A percentile compares a stretch with the other conserved stretches of the same genome.
Evolutionary conservation across 2,329 filamentous ascomycete species (phyloP).

Genomic region (Scedosporium aurantiacum): DNA sequence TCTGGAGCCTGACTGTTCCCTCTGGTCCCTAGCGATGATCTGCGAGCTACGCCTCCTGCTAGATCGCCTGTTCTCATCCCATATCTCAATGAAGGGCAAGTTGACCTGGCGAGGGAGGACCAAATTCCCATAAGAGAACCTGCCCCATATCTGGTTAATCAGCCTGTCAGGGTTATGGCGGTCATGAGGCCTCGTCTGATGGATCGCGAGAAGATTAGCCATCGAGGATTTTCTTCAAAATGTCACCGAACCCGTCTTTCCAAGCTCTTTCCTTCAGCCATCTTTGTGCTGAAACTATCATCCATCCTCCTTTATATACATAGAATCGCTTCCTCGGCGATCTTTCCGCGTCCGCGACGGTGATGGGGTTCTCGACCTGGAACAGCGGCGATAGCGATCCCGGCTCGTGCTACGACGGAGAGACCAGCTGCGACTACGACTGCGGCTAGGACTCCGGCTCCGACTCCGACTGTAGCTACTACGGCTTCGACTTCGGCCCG

Average conservation of each 20-base stretch:
- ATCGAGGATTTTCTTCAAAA: too few relatives aligned
- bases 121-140: too few relatives aligned
- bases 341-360: background rate
- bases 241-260: background rate
- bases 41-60: too few relatives aligned
- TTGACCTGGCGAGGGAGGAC: too few relatives aligned
- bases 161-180: too few relatives aligned
- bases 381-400: conserved; percentile 9
- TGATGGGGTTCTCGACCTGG: conserved; percentile 3
- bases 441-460: conserved; percentile 11
- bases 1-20: too few relatives aligned
- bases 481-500: conserved; percentile 14
- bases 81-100: too few relatives aligned
- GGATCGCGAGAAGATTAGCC: too few relatives aligned
- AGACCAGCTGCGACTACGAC: conserved; percentile 14
- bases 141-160: too few relatives aligned
- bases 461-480: conserved; percentile 17
- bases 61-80: too few relatives aligned
- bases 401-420: conserved; percentile 9
- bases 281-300: background rate
- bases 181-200: too few relatives aligned
- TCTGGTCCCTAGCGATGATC: too few relatives aligned
- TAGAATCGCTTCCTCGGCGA: background rate
- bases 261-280: background rate
- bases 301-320: background rate